Evolutionary conservation across 164 flowering plant species (phyloP), one percentile per base, ranked within the genome.

Genomic region (Protea cynaroides): DNA sequence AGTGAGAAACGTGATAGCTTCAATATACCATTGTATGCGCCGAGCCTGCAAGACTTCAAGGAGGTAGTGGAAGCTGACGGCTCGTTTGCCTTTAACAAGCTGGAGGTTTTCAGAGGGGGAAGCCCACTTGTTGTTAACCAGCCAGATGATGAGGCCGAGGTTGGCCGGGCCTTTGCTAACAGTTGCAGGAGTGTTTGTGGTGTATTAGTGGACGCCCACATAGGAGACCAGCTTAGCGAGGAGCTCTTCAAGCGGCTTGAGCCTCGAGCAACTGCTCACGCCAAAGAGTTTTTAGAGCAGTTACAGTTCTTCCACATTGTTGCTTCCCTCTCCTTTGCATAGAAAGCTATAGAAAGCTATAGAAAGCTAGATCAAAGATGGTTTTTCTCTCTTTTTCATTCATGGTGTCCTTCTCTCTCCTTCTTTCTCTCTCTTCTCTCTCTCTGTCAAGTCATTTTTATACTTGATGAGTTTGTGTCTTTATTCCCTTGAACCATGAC

Each of bases 1-100:
- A 69, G 62, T 0, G 90, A 83, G 52, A 83, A 78, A 64, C 79
- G 89, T 1, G 97, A 92, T 76, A 75, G 56, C 58, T 89, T 92
- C 85, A 92, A 92, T 76, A 82, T 92, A 59, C 97, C 97, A 5
- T 86, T 92, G 15, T 92, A 86, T 50, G 96, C 96, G 1, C 78
- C 97, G 6, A 89, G 86, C 79, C 64, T 87, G 14, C 88, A 84
- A 69, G 97, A 92, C 61, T 89, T 92, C 88, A 81, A 75, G 73
- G 94, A 92, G 70, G 88, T 92, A 37, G 92, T 92, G 0, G 96
- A 89, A 67, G 84, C 84, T 2, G 68, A 82, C 54, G 88, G 94
- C 11, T 89, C 89, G 34, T 87, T 83, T 34, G 59, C 69, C 61
- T 78, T 85, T 5, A 76, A 87, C 81, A 84, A 78, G 68, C 89